phyloP scores from a whole-genome alignment of 345 rosid genomes.

The Hypericum perforatum region DNA sequence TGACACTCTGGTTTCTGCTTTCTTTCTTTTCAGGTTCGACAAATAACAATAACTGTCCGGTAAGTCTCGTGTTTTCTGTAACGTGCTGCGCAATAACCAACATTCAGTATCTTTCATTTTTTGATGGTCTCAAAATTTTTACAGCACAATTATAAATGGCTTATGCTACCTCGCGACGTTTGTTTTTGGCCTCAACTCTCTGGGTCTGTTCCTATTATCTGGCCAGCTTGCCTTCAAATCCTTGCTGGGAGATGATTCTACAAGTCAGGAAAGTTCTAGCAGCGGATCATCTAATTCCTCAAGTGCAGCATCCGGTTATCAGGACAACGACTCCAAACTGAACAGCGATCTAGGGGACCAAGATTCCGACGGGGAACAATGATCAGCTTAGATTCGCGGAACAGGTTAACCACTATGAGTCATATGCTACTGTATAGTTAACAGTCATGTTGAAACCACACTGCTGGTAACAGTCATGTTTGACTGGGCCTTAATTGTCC shows the following conservation, averaged over 20 bases:
- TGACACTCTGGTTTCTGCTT: slow-evolving; percentile 13
- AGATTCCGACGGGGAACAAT: slow-evolving; percentile 33
- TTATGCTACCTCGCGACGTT: slow-evolving; percentile 89
- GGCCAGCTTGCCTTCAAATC: slow-evolving; percentile 61
- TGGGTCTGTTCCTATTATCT: slow-evolving; percentile 70
- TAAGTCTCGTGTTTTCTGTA: slow-evolving; percentile 9
- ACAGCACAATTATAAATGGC: slow-evolving; percentile 84
- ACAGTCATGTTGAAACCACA: too few species aligned
- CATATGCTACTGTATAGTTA: too few species aligned
- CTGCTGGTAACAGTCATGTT: too few species aligned
- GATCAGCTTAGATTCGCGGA: neutral
- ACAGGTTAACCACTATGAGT: too few species aligned
- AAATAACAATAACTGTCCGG: slow-evolving; percentile 82
- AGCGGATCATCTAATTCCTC: slow-evolving; percentile 12
- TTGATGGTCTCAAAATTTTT: neutral
- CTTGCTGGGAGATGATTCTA: slow-evolving; percentile 35
- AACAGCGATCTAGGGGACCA: slow-evolving; percentile 33
- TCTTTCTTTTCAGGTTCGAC: slow-evolving; percentile 57
- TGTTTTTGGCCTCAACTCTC: slow-evolving; percentile 72
- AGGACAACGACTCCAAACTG: slow-evolving; percentile 22
- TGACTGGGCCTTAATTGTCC: too few species aligned
- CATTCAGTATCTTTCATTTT: too few species aligned
- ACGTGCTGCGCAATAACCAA: neutral
- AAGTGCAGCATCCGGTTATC: slow-evolving; percentile 22
- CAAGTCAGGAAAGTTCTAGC: slow-evolving; percentile 17